Evolutionary conservation across 306 rosid genomes (phyloP).

Genomic region (Castanea sativa): DNA sequence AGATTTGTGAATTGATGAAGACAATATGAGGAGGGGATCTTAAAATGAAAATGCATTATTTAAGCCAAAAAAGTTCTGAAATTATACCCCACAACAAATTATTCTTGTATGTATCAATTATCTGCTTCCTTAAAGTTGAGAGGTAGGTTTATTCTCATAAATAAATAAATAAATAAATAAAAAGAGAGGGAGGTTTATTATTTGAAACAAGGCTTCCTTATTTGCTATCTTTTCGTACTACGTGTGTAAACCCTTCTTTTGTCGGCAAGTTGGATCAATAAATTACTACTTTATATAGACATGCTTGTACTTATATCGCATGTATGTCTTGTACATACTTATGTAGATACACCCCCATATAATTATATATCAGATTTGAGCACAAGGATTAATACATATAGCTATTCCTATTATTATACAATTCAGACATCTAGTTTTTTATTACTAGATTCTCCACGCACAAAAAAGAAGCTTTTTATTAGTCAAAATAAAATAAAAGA

Average conservation of each 20-base stretch:
- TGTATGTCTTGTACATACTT: not conserved
- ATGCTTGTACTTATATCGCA: not conserved
- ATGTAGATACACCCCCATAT: not conserved
- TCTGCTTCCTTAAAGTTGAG: conserved; percentile 33
- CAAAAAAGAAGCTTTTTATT: too few species aligned
- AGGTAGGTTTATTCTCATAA: conserved; percentile 12
- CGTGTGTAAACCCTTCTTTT: not conserved
- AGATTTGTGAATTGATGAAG: conserved; percentile 2
- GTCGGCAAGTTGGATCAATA: not conserved
- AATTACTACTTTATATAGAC: not conserved
- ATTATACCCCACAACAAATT: conserved; percentile 28
- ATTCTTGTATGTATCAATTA: conserved; percentile 34
- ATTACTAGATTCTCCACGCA: too few species aligned
- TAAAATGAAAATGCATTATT: conserved; percentile 35
- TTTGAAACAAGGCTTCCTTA: conserved; percentile 39
- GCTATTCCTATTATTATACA: too few species aligned
- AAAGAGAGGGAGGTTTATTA: conserved; percentile 19
- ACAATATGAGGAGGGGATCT: conserved; percentile 26
- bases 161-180: too few species aligned
- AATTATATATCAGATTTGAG: not conserved
- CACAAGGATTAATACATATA: not conserved
- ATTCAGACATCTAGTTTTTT: too few species aligned
- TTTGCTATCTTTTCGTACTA: conserved; percentile 22
- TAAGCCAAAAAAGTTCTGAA: conserved; percentile 36
- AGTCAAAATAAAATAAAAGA: too few species aligned